A percentile compares a stretch with the other conserved stretches of the same genome.
Evolutionary conservation across 208 protist genomes (phyloP).

Genomic region (Trypanosoma lewisi): DNA sequence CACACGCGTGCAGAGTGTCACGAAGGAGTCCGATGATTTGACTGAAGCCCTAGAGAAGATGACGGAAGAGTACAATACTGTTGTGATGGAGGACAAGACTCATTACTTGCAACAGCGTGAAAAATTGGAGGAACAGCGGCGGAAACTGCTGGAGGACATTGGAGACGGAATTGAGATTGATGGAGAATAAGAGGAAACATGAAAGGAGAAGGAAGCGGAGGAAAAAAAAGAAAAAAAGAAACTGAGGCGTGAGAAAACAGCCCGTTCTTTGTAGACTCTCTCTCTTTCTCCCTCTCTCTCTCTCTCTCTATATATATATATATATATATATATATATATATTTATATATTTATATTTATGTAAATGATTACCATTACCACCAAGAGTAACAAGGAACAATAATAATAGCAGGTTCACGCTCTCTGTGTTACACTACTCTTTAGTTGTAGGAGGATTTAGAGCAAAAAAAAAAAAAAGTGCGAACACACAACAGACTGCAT

Average conservation of each 20-base stretch:
- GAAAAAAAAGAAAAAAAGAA: neutral
- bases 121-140: constrained; percentile 45
- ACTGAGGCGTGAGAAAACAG: no score
- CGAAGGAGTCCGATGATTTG: constrained; percentile 25
- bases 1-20: constrained; percentile 50
- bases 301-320: constrained; percentile 1
- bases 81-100: constrained; percentile 46
- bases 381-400: no score
- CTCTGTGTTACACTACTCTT: no score
- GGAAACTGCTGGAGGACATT: constrained; percentile 72
- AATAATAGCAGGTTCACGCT: no score
- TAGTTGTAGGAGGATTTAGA: no score
- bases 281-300: neutral
- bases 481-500: no score
- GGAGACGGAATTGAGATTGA: constrained; percentile 75
- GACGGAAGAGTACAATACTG: constrained; percentile 45
- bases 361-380: no score
- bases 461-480: no score
- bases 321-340: constrained; percentile 5
- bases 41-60: constrained; percentile 52
- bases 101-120: constrained; percentile 35
- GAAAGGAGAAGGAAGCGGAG: neutral
- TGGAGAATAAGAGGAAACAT: constrained; percentile 13
- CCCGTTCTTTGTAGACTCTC: neutral
- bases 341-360: constrained; percentile 9